phyloP scores from a whole-genome alignment of 345 rosid species.

The thale cress (Arabidopsis thaliana) region TAIR10.1 NC_003075.7:13215001-13215500 shows the following conservation, averaged over 20 bases:
- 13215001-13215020: slow-evolving; percentile 68
- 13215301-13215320: slow-evolving; percentile 47
- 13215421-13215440: slow-evolving; percentile 55
- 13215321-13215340: slow-evolving; percentile 99
- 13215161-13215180: slow-evolving; percentile 87
- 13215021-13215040: slow-evolving; percentile 69
- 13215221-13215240: slow-evolving; percentile 64
- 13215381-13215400: slow-evolving; percentile 70
- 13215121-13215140: slow-evolving; percentile 99
- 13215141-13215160: slow-evolving; percentile 98
- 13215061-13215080: neutral
- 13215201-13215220: slow-evolving; percentile 78
- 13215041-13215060: neutral
- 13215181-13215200: slow-evolving; percentile 94
- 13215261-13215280: neutral
- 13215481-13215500: neutral
- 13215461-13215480: slow-evolving; percentile 1
- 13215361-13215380: slow-evolving; percentile 75
- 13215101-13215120: slow-evolving; percentile 75
- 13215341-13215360: slow-evolving; percentile 95
- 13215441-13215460: slow-evolving; percentile 38
- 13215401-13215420: slow-evolving; percentile 77
- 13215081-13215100: neutral
- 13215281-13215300: neutral
- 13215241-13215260: neutral